Evolutionary conservation across 371 early-diverging fungal species (phyloP), one percentile per base, ranked within the genome.

Genomic region (Phascolomyces articulosus): DNA sequence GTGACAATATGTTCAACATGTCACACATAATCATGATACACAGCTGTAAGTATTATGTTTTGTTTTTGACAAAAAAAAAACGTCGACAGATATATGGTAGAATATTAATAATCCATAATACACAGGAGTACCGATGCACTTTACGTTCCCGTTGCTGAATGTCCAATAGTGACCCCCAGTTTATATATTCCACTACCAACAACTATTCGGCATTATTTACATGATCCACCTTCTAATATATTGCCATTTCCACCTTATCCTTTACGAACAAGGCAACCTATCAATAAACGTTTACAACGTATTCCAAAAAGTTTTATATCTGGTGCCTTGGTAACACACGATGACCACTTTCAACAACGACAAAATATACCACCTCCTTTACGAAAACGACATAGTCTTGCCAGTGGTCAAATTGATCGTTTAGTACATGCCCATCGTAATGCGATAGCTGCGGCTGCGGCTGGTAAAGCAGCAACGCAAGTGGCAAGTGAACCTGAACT

Each of bases 341-440:
- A 47, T 23, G 44, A 41, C 15, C 41, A 26, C n/a, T n/a, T n/a
- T 59, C 11, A n/a, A 4, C 26, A 21, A 47, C 16, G 40, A 27
- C 15, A 10, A 0, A 24, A 10, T 18, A 6, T 47, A 28, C 11
- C 18, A 20, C 44, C 20, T 3, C 48, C 29, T 1, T 16, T 34
- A 7, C 34, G 40, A 8, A 59, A 47, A 47, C 60, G 60, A 8
- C 60, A 59, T 27, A 59, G 60, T 27, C 60, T 59, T 27, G 60
- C 60, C 0, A 59, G 60, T 28, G 60, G 60, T 7, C 60, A 59
- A 47, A 59, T 59, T 11, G 47, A 59, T 20, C 26, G 60, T n/a
- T 24, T 59, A 2, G 60, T 59, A 1, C 47, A 59, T 59, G 60
- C 60, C 11, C 41, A 41, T 20, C 26, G 60, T 0, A 28, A 28